Base-by-base conservation (phyloP, 768 basidiomycete species). In the Crepidotus variabilis region DNA sequence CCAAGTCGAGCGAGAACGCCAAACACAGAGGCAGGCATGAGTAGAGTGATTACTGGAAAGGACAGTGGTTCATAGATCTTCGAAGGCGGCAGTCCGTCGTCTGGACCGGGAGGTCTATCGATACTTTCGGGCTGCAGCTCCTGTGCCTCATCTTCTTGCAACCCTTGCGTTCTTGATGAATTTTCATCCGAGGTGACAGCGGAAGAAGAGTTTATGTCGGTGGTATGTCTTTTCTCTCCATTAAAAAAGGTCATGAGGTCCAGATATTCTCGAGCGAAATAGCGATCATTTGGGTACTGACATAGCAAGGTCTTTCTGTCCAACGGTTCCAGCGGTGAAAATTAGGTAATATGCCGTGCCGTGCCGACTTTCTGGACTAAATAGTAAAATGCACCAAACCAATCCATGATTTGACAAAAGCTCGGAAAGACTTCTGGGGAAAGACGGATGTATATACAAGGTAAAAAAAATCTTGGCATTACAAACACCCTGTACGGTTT, bases 1-100 rank as follows among this genome's bases (percentile, higher is more conserved):
- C 95, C 95, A 5, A 98, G 73, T 34, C 95, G 78, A 10, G 88
- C 85, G 35, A 98, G 83, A 4, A 84, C 77, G n/a, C 95, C 95
- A 47, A 96, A 78, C 50, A 95, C 82, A n/a, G 91, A 86, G 2
- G 85, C 83, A 9, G 93, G 89, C 65, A 88, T 83, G 51, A 95
- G 82, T 24, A 92, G 79, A 11, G 82, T 80, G 20, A 94, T 61
- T 47, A 91, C 79, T 47, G 85, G 82, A 35, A 81, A 69, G 5
- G 87, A 85, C 43, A 85, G 75, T 0, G 91, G 87, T 32, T 69
- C 67, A 46, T 75, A 76, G 14, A 69, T 58, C 62, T 74, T 72
- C 2, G 68, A 63, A 48, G 64, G 68, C 20, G 61, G 63, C 18
- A 72, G 58, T 20, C 68, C 66, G 54, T 74, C 63, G 43, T 64